phyloP scores from a whole-genome alignment of 208 protist species.

The Hexamita inflata region DNA sequence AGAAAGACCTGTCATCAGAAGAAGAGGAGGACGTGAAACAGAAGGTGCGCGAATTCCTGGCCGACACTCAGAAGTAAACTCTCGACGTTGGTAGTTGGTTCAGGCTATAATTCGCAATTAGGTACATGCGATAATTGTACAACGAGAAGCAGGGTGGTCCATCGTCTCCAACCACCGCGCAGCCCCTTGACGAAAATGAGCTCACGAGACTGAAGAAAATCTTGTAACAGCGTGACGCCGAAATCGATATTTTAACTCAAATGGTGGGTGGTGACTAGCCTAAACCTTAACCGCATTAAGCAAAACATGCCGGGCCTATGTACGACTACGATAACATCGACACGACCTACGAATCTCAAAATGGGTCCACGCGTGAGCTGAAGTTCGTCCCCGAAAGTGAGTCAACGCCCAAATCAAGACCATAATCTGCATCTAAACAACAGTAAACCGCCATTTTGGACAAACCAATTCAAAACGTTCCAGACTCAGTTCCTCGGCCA shows the following conservation, averaged over 20 bases:
- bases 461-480: too few relatives aligned
- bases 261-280: constrained; percentile 2
- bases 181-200: neutral
- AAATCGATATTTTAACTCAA: constrained; percentile 17
- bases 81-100: constrained; percentile 25
- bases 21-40: neutral
- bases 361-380: too few relatives aligned
- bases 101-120: neutral
- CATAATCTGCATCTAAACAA: too few relatives aligned
- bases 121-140: neutral
- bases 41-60: neutral
- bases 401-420: too few relatives aligned
- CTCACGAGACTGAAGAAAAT: neutral
- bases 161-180: too few relatives aligned
- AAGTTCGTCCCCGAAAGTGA: too few relatives aligned
- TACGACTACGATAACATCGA: constrained; percentile 21
- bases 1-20: neutral
- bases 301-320: constrained; percentile 4
- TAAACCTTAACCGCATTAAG: neutral
- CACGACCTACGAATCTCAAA: too few relatives aligned
- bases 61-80: neutral
- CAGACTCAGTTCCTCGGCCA: too few relatives aligned
- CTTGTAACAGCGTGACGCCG: constrained; percentile 23
- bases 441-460: too few relatives aligned
- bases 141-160: neutral